These are phyloP conservation scores for Apiotrichum laibachii DNA, from an alignment of 1,284 basidiomycete species.

Conservation along the genomic window DNA sequence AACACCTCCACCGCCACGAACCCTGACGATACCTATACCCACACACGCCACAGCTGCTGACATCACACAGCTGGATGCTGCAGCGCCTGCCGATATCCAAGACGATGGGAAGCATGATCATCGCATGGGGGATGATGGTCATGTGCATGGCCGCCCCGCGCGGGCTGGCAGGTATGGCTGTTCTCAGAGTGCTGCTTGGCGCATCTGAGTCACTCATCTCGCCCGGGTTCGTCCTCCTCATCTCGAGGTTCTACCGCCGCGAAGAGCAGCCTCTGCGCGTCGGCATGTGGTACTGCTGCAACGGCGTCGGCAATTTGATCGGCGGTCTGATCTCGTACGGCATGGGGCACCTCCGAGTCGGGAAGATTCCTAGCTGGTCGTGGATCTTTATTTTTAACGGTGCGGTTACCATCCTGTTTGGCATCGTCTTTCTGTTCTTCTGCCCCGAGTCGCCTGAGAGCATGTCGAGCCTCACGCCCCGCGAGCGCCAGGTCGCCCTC, in stretches of 20 bases:
- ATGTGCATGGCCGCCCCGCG: slow-evolving; percentile 44
- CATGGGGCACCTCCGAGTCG: slow-evolving; percentile 34
- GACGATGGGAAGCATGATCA: slow-evolving; percentile 30
- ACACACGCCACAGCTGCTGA: too few relatives aligned
- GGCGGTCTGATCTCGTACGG: slow-evolving; percentile 41
- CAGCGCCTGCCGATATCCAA: slow-evolving; percentile 35
- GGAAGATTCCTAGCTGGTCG: slow-evolving; percentile 28
- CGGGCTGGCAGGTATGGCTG: slow-evolving; percentile 38
- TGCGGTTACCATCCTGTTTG: slow-evolving; percentile 36
- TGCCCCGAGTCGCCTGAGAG: slow-evolving; percentile 39
- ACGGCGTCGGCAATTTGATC: slow-evolving; percentile 35
- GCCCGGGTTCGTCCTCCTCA: slow-evolving; percentile 46
- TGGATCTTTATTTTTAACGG: slow-evolving; percentile 45
- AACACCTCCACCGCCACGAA: too few relatives aligned
- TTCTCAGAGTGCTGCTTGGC: slow-evolving; percentile 42
- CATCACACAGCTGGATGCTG: slow-evolving; percentile 14
- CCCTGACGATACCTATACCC: too few relatives aligned
- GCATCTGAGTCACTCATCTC: slow-evolving; percentile 44
- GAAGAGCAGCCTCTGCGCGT: slow-evolving; percentile 45
- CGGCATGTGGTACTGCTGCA: slow-evolving; percentile 41
- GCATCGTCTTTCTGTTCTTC: slow-evolving; percentile 29
- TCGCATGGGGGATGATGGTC: slow-evolving; percentile 46
- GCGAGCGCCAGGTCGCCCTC: slow-evolving; percentile 34
- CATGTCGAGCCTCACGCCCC: slow-evolving; percentile 25
- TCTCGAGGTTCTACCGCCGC: slow-evolving; percentile 43